A percentile compares a stretch with the other conserved stretches of the same genome.
phyloP scores from a whole-genome alignment of 2,329 filamentous ascomycete genomes.

The Pseudonectria foliicola region DNA sequence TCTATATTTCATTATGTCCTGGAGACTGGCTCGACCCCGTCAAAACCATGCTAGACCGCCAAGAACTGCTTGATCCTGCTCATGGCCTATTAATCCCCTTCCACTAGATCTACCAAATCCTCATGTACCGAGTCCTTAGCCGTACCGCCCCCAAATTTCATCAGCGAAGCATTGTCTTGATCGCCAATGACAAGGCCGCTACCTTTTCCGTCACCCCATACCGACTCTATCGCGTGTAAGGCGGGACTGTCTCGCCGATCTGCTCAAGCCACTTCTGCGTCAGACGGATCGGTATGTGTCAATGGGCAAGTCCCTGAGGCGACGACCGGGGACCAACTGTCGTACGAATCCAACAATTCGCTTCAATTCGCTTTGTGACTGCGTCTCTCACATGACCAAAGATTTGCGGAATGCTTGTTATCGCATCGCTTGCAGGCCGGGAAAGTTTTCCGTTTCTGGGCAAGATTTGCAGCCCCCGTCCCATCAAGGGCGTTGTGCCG shows the following conservation, averaged over 20 bases:
- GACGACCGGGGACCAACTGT: constrained; percentile 11
- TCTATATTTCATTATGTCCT: too few species aligned
- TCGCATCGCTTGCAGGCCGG: constrained; percentile 1
- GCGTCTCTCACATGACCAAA: constrained; percentile 9
- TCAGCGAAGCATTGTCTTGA: constrained; percentile 29
- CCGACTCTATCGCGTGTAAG: constrained; percentile 21
- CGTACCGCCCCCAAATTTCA: constrained; percentile 33
- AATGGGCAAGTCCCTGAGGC: constrained; percentile 8
- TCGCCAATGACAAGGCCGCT: constrained; percentile 31
- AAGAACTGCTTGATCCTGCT: constrained; percentile 2
- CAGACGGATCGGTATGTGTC: constrained; percentile 1
- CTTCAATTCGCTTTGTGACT: constrained; percentile 3
- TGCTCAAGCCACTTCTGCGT: constrained; percentile 17
- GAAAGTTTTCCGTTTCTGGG: constrained; percentile 7
- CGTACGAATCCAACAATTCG: constrained; percentile 11
- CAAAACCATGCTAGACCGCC: too few species aligned
- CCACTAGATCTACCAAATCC: constrained; percentile 27
- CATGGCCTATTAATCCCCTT: constrained; percentile 29
- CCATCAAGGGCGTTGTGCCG: constrained; percentile 6
- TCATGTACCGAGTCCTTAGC: constrained; percentile 34
- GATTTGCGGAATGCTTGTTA: constrained; percentile 10
- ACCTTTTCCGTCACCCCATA: constrained; percentile 27
- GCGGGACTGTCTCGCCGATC: constrained; percentile 18
- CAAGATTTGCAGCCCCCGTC: constrained; percentile 11
- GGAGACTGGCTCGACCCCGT: too few species aligned